Evolutionary conservation across 352 stramenopile genomes (phyloP).

Genomic region (Peronospora farinosa): DNA sequence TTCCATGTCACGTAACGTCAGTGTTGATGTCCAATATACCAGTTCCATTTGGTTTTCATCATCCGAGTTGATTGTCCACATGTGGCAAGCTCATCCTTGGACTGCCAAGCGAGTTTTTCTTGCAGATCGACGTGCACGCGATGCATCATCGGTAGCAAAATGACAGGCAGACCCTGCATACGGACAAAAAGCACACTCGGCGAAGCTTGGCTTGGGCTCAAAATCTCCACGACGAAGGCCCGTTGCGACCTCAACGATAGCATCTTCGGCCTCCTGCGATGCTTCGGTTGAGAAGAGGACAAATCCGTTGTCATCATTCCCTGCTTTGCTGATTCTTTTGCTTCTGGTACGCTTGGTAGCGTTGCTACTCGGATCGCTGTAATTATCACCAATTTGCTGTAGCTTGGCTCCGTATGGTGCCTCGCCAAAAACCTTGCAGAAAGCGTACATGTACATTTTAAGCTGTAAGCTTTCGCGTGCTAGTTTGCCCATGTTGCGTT

Average conservation of each 20-base stretch:
- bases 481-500: conserved; percentile 45
- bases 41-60: neutral
- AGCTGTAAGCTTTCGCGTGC: conserved; percentile 72
- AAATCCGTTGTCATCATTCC: conserved; percentile 29
- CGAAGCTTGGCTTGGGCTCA: conserved; percentile 43
- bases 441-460: conserved; percentile 80
- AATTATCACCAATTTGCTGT: conserved; percentile 48
- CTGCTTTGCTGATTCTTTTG: conserved; percentile 8
- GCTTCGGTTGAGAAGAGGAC: conserved; percentile 32
- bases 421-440: conserved; percentile 46
- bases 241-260: conserved; percentile 31
- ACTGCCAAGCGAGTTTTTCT: neutral
- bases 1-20: conserved; percentile 13
- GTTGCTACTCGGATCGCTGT: conserved; percentile 1
- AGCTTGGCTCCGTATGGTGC: conserved; percentile 48
- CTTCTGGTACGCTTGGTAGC: conserved; percentile 7
- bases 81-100: conserved; percentile 2
- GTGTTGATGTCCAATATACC: conserved; percentile 7
- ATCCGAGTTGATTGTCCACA: neutral
- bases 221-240: conserved; percentile 50
- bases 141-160: conserved; percentile 22
- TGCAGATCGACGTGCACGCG: conserved; percentile 10
- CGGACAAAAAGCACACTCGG: conserved; percentile 66
- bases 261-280: conserved; percentile 30
- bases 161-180: conserved; percentile 57